These are phyloP conservation scores for Nothophoma quercina DNA, from an alignment of 2,329 filamentous ascomycete species.

Conservation along the genomic window DNA sequence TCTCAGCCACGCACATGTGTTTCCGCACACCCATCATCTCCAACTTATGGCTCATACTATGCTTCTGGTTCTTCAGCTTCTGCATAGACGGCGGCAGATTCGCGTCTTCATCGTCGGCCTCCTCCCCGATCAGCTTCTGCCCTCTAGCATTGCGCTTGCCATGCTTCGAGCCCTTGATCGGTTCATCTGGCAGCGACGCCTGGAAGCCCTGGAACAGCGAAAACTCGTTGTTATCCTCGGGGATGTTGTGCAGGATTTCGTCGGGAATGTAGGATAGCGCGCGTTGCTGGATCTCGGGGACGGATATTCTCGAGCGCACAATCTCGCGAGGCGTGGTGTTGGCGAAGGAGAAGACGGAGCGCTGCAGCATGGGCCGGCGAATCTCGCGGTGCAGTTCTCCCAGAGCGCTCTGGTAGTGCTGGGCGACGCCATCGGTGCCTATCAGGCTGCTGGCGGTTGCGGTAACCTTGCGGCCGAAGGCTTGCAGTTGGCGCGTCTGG, in stretches of 20 bases:
- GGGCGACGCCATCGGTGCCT: conserved; percentile 61
- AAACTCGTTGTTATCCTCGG: conserved; percentile 84
- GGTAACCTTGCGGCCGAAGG: conserved; percentile 92
- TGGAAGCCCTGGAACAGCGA: conserved; percentile 97
- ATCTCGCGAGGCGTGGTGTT: conserved; percentile 92
- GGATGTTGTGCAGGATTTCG: conserved; percentile 87
- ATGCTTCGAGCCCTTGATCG: conserved; percentile 57
- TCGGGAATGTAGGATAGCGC: conserved; percentile 88
- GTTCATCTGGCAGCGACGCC: conserved; percentile 79
- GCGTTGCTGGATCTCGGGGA: conserved; percentile 90
- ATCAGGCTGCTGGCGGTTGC: conserved; percentile 93
- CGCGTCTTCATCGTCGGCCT: conserved; percentile 58
- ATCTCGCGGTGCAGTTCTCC: conserved; percentile 89
- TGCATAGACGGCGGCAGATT: conserved; percentile 72
- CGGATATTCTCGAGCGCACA: conserved; percentile 88
- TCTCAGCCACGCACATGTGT: conserved; percentile 97
- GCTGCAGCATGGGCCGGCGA: conserved; percentile 81
- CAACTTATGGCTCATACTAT: conserved; percentile 80
- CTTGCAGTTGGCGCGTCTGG: conserved; percentile 86
- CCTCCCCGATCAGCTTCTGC: conserved; percentile 75
- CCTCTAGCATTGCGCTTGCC: conserved; percentile 75
- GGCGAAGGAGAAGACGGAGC: conserved; percentile 89
- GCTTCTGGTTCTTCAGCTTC: conserved; percentile 81
- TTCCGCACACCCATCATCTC: conserved; percentile 93
- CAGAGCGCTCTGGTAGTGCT: conserved; percentile 87